Evolutionary conservation across 1,139 yeast genomes (phyloP).

Genomic region (Komagataea norvegica): DNA sequence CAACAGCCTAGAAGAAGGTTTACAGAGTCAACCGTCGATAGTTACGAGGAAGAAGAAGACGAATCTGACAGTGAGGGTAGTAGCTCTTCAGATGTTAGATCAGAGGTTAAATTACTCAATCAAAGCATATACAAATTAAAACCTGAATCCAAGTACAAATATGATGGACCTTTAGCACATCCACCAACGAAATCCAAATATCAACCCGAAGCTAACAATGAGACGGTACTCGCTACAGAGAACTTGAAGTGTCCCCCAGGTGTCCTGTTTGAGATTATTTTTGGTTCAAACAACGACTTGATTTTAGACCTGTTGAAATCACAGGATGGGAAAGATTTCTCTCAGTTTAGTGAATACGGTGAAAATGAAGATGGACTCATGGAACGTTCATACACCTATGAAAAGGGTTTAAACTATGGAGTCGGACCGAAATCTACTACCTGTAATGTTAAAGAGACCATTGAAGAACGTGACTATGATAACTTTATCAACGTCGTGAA

Average conservation of each 20-base stretch:
- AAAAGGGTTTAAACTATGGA: constrained; percentile 75
- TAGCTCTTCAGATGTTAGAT: constrained; percentile 13
- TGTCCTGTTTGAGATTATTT: constrained; percentile 59
- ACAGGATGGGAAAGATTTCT: constrained; percentile 68
- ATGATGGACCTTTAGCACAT: constrained; percentile 46
- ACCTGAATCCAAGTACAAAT: constrained; percentile 31
- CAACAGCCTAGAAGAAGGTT: constrained; percentile 8
- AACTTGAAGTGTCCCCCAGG: constrained; percentile 76
- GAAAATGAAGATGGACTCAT: constrained; percentile 36
- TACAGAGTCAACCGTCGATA: constrained; percentile 21
- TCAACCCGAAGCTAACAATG: constrained; percentile 54
- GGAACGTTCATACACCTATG: constrained; percentile 62
- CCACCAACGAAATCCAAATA: constrained; percentile 42
- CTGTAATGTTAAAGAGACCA: constrained; percentile 68
- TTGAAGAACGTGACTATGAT: constrained; percentile 57
- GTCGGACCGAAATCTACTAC: constrained; percentile 94
- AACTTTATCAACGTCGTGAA: constrained; percentile 57
- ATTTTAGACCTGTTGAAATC: constrained; percentile 47
- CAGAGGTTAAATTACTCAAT: constrained; percentile 14
- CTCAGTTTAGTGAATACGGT: constrained; percentile 45
- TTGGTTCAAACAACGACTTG: constrained; percentile 61
- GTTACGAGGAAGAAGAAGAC: constrained; percentile 26
- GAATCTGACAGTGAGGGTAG: constrained; percentile 11
- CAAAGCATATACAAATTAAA: constrained; percentile 32
- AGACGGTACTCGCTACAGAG: constrained; percentile 46